Evolutionary conservation across 305 asterid genomes (phyloP).

Genomic region (Petunia hybrid): DNA sequence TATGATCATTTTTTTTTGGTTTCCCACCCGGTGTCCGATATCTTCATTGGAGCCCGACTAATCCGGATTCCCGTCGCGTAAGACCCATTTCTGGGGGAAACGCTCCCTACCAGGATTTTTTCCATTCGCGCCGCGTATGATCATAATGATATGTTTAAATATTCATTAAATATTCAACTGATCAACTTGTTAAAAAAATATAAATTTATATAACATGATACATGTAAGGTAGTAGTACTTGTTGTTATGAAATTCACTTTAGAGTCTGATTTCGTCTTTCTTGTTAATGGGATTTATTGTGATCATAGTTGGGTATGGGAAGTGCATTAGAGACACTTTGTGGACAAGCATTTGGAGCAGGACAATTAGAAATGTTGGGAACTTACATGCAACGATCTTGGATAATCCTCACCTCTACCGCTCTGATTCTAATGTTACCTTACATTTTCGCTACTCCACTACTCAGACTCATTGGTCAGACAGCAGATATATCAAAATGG

Average conservation of each 20-base stretch:
- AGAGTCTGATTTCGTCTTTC: not conserved
- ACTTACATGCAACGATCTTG: slow-evolving; percentile 60
- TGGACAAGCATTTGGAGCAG: slow-evolving; percentile 64
- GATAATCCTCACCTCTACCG: slow-evolving; percentile 47
- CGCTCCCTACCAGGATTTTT: too few species aligned
- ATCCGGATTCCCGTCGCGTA: too few species aligned
- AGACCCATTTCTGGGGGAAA: too few species aligned
- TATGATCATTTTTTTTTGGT: slow-evolving; percentile 6
- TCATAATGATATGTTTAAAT: too few species aligned
- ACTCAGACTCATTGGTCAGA: slow-evolving; percentile 48
- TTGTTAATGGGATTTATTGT: not conserved
- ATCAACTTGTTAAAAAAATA: too few species aligned
- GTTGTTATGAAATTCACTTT: not conserved
- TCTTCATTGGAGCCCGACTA: too few species aligned
- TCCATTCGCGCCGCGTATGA: too few species aligned
- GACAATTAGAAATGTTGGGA: slow-evolving; percentile 56
- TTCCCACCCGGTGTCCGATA: too few species aligned
- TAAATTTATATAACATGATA: too few species aligned
- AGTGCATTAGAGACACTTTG: slow-evolving; percentile 65
- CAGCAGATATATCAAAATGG: slow-evolving; percentile 46
- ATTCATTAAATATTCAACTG: too few species aligned
- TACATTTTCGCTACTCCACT: slow-evolving; percentile 50
- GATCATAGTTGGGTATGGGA: slow-evolving; percentile 59
- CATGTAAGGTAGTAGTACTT: too few species aligned
- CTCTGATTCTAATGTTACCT: slow-evolving; percentile 40